Percentiles rank a stretch among this genome's conserved stretches.
phyloP scores from a whole-genome alignment of 202 grass and related monocot genomes.

The Saccharum hybrid region DNA sequence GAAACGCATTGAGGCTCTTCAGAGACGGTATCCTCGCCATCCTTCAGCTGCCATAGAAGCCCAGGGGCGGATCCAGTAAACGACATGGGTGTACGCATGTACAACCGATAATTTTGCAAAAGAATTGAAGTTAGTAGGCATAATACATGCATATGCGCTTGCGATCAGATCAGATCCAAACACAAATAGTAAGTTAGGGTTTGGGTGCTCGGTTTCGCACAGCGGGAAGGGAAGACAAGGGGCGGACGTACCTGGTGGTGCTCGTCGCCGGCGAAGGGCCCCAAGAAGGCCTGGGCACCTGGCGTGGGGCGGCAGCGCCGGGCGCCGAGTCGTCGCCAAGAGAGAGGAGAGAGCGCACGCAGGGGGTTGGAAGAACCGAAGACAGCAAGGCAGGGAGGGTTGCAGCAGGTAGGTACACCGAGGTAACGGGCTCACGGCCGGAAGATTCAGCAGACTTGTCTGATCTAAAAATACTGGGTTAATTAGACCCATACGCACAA shows the following conservation, averaged over 20 bases:
- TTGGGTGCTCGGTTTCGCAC: neutral
- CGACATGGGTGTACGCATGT: neutral
- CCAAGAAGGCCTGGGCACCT: neutral
- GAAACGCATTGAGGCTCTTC: slow-evolving; percentile 93
- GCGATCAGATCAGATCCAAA: neutral
- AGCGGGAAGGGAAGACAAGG: neutral
- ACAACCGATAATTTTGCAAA: neutral
- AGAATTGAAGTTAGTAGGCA: neutral
- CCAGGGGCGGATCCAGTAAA: slow-evolving; percentile 6
- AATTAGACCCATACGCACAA: too few relatives aligned
- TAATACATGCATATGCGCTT: neutral
- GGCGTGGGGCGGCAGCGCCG: neutral
- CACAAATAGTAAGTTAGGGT: neutral
- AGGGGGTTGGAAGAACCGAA: too few relatives aligned
- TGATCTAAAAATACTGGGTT: too few relatives aligned
- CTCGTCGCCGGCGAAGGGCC: neutral
- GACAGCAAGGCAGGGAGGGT: too few relatives aligned
- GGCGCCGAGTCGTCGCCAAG: neutral
- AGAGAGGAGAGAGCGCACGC: neutral
- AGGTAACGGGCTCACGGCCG: too few relatives aligned
- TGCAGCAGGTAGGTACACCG: too few relatives aligned
- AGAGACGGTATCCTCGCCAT: slow-evolving; percentile 83
- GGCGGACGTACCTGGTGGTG: neutral
- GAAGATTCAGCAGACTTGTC: too few relatives aligned
- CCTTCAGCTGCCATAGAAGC: slow-evolving; percentile 42